A percentile compares a stretch with the other conserved stretches of the same genome.
These are phyloP conservation scores for Puya raimondii DNA, from an alignment of 176 grass and related monocot species.

Conservation along the genomic window DNA sequence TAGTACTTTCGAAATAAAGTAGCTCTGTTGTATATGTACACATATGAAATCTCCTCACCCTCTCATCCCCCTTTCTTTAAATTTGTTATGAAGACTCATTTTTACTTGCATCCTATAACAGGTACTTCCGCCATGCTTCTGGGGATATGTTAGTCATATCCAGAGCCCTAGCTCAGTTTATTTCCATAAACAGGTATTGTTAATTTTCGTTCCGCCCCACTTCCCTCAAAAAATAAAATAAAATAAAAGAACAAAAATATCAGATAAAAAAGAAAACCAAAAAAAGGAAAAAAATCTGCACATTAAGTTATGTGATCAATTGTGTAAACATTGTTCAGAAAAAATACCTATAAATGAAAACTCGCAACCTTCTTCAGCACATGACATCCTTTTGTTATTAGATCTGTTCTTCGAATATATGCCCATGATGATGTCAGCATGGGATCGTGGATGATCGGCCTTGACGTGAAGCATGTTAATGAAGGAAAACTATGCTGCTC, in stretches of 20 bases:
- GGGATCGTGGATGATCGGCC: slow-evolving; percentile 94
- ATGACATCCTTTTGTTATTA: slow-evolving; percentile 18
- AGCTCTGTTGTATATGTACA: neutral
- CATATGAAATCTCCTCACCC: neutral
- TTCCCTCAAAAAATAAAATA: neutral
- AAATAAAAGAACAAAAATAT: too few relatives aligned
- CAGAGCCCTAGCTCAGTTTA: slow-evolving; percentile 88
- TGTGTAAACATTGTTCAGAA: neutral
- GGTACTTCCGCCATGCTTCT: slow-evolving; percentile 93
- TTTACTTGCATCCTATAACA: slow-evolving; percentile 22
- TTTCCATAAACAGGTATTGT: slow-evolving; percentile 91
- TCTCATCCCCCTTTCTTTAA: neutral
- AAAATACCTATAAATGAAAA: neutral
- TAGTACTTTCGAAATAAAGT: neutral
- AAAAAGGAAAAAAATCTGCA: neutral
- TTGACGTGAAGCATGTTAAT: slow-evolving; percentile 89
- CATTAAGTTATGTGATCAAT: neutral
- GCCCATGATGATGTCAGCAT: slow-evolving; percentile 99
- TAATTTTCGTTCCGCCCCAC: neutral
- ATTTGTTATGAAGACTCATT: slow-evolving; percentile 7
- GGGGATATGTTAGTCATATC: slow-evolving; percentile 95
- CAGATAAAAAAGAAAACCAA: neutral
- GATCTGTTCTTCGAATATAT: slow-evolving; percentile 72
- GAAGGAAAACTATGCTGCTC: slow-evolving; percentile 95
- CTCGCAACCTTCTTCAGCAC: neutral